Percentiles rank a stretch among this genome's conserved stretches.
phyloP scores from a whole-genome alignment of 1,139 yeast species.

The Suhomyces taliae region DNA sequence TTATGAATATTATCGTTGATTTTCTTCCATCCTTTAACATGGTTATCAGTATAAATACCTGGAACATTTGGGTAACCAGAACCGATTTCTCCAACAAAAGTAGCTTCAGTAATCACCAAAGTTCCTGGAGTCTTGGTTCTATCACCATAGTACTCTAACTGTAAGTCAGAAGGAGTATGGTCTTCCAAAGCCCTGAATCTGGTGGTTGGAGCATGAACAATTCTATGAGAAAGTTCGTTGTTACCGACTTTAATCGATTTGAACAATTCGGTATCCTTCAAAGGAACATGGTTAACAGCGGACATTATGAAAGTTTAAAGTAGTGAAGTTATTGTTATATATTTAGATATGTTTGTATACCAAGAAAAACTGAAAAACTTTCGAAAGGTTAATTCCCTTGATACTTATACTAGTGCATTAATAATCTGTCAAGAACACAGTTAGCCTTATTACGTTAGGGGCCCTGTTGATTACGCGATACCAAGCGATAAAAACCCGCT shows the following conservation, averaged over 20 bases:
- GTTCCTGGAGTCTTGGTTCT: constrained; percentile 57
- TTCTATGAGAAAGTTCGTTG: constrained; percentile 35
- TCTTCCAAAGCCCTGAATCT: constrained; percentile 46
- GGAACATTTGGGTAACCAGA: constrained; percentile 6
- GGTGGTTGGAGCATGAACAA: constrained; percentile 57
- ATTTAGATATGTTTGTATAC: too few species aligned
- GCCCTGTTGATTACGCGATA: too few species aligned
- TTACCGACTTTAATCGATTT: constrained; percentile 50
- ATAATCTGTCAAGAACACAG: too few species aligned
- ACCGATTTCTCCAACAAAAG: constrained; percentile 20
- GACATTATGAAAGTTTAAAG: neutral
- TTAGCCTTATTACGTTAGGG: too few species aligned
- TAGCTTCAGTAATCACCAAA: constrained; percentile 46
- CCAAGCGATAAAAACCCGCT: too few species aligned
- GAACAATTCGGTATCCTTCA: constrained; percentile 42
- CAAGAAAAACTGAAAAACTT: too few species aligned
- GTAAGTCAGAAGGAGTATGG: constrained; percentile 47
- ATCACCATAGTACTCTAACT: constrained; percentile 51
- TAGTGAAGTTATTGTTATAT: too few species aligned
- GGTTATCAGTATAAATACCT: constrained; percentile 14
- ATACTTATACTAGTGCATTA: too few species aligned
- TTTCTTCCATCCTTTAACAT: constrained; percentile 12
- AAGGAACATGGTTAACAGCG: constrained; percentile 14
- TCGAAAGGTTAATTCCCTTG: too few species aligned
- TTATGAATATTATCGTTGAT: constrained; percentile 15